Conservation (phyloP, 106 monocot genomes). For the Acorus gramineus region DNA sequence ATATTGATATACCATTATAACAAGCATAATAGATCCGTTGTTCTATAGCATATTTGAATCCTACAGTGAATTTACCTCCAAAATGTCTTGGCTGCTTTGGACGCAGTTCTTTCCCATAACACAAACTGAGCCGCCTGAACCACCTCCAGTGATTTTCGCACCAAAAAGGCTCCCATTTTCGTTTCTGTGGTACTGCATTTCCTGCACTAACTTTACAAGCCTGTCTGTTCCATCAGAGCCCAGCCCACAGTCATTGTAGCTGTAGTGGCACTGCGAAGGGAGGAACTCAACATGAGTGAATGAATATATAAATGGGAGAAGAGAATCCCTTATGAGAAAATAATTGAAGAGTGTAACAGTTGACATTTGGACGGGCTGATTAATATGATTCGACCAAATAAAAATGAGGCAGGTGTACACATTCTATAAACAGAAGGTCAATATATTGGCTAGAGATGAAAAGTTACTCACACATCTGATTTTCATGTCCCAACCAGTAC, state of each 20-base stretch:
- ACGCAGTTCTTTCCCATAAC: constrained; percentile 69
- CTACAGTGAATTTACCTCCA: constrained; percentile 43
- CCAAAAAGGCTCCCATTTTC: constrained; percentile 63
- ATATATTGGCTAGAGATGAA: no score
- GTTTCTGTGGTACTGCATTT: constrained; percentile 60
- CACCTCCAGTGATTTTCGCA: constrained; percentile 97
- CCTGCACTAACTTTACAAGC: constrained; percentile 81
- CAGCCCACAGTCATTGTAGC: constrained; percentile 82
- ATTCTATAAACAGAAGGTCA: no score
- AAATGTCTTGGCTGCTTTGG: constrained; percentile 66
- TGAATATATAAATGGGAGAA: no score
- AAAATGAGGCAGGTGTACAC: no score
- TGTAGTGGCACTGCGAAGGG: constrained; percentile 76
- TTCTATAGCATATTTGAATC: neutral
- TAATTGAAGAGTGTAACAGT: no score
- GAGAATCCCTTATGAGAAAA: no score
- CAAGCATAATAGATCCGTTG: neutral
- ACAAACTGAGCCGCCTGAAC: constrained; percentile 89
- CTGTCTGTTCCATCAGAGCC: constrained; percentile 86
- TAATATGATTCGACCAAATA: no score
- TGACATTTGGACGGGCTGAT: no score
- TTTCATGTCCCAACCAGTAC: no score
- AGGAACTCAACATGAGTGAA: neutral
- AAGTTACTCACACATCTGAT: no score
- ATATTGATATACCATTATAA: neutral